Percentiles rank a stretch among this genome's conserved stretches.
These are phyloP conservation scores for Kuraishia piskuri DNA, from an alignment of 805 yeast genomes.

Conservation along the genomic window DNA sequence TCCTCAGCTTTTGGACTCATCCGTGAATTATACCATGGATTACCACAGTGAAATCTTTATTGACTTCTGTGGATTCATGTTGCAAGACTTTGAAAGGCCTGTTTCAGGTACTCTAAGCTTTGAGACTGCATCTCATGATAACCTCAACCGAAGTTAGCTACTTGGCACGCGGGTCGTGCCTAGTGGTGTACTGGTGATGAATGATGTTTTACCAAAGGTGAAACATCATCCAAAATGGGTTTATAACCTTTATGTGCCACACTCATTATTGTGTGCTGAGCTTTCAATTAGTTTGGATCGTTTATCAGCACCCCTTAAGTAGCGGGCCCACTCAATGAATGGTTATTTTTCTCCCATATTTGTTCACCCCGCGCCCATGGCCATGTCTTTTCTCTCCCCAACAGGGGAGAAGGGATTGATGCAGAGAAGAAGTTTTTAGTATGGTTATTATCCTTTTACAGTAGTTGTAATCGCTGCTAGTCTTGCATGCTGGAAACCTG, in stretches of 20 bases:
- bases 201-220: neutral
- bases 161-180: neutral
- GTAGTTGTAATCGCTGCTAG: neutral
- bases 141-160: neutral
- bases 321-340: neutral
- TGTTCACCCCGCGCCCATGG: neutral
- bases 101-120: neutral
- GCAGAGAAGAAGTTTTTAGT: neutral
- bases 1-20: neutral
- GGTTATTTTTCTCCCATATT: neutral
- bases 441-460: neutral
- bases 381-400: neutral
- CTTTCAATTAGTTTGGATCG: neutral
- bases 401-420: neutral
- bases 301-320: neutral
- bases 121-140: neutral
- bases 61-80: too few species aligned
- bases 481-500: neutral
- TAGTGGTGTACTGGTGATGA: neutral
- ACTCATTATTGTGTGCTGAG: neutral
- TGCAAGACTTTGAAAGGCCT: neutral
- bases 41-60: neutral
- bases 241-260: neutral
- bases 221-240: neutral
- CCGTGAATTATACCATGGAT: neutral